Evolutionary conservation across 305 asterid genomes (phyloP).

Genomic region (Solanum hybrid): DNA sequence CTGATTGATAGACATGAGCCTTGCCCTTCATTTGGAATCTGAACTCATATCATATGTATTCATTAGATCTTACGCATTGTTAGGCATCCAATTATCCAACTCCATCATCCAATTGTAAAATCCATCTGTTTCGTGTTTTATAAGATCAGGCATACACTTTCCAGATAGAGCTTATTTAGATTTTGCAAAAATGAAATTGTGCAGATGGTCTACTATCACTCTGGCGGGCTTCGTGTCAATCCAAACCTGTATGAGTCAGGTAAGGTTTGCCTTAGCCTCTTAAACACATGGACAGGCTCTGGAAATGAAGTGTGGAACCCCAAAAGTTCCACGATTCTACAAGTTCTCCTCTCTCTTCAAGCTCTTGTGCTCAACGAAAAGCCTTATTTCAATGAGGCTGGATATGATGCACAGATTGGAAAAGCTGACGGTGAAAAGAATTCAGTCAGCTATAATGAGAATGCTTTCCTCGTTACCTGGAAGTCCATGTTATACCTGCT

Average conservation of each 20-base stretch:
- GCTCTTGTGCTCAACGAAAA: constrained; percentile 87
- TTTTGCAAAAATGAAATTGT: constrained; percentile 10
- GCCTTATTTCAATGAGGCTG: constrained; percentile 94
- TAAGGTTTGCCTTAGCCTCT: constrained; percentile 77
- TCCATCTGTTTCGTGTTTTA: not conserved
- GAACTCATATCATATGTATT: not conserved
- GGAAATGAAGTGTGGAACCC: constrained; percentile 89
- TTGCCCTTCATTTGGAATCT: not conserved
- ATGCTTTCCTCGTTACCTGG: constrained; percentile 83
- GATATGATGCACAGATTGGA: constrained; percentile 77
- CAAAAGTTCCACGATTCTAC: constrained; percentile 62
- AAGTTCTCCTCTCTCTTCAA: constrained; percentile 87
- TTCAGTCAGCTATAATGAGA: constrained; percentile 73
- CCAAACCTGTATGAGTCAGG: constrained; percentile 95
- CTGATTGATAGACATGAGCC: not conserved
- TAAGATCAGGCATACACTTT: not conserved
- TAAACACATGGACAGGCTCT: constrained; percentile 87
- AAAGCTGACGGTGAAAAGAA: constrained; percentile 84
- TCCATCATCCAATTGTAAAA: not conserved
- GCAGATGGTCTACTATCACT: constrained; percentile 84
- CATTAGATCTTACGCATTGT: not conserved
- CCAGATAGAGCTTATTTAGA: not conserved
- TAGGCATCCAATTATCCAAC: not conserved
- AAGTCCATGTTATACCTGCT: constrained; percentile 69
- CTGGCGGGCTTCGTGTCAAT: constrained; percentile 89